Percentiles rank a stretch among this genome's conserved stretches.
phyloP scores from a whole-genome alignment of 768 basidiomycete species.

The Mycena filopes region DNA sequence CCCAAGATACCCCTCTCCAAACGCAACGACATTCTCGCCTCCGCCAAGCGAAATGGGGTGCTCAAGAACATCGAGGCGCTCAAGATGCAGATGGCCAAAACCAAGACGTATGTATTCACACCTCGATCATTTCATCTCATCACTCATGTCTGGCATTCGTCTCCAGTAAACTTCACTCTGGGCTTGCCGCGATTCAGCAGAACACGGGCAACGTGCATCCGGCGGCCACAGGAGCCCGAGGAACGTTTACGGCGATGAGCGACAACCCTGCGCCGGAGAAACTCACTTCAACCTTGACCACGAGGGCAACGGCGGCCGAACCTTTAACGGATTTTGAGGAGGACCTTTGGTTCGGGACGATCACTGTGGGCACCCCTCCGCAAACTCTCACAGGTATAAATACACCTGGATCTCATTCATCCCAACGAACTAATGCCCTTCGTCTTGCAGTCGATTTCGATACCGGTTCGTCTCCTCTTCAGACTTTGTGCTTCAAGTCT shows the following conservation, averaged over 20 bases:
- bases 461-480: constrained; percentile 44
- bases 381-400: constrained; percentile 52
- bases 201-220: constrained; percentile 26
- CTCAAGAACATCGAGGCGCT: constrained; percentile 17
- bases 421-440: not conserved
- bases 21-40: constrained; percentile 25
- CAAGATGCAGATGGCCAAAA: constrained; percentile 28
- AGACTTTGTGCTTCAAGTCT: not conserved
- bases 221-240: constrained; percentile 10
- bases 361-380: constrained; percentile 57
- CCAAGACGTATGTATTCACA: constrained; percentile 6
- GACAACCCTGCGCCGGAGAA: constrained; percentile 25
- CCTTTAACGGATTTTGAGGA: constrained; percentile 25
- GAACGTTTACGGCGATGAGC: constrained; percentile 13
- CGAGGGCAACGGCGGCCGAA: constrained; percentile 17
- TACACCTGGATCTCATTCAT: not conserved
- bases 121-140: too few species aligned
- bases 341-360: constrained; percentile 28
- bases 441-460: constrained; percentile 58
- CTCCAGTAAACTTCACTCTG: constrained; percentile 20
- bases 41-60: constrained; percentile 25
- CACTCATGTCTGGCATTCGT: not conserved
- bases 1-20: constrained; percentile 31
- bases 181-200: constrained; percentile 16
- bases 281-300: constrained; percentile 13